Percentiles rank a stretch among this genome's conserved stretches.
Conservation (phyloP, 2,329 filamentous ascomycete species). For the Colletotrichum karsti region DNA sequence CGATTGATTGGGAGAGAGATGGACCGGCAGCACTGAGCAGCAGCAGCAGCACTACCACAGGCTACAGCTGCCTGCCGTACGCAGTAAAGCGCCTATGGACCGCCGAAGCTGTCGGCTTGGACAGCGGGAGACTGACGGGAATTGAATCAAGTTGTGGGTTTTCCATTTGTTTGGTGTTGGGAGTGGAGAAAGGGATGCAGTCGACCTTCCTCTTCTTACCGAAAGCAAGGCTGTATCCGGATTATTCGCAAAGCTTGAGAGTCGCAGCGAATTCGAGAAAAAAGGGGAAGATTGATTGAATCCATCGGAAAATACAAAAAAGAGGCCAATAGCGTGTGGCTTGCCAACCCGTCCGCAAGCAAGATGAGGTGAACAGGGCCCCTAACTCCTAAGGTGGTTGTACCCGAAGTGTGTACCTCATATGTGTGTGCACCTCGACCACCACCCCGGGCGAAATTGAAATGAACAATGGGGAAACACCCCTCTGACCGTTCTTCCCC, state of each 20-base stretch:
- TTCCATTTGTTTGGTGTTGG: too few species aligned
- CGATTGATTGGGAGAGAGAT: background rate
- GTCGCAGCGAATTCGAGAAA: background rate
- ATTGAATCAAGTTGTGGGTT: too few species aligned
- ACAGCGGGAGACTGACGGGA: too few species aligned
- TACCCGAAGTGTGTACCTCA: too few species aligned
- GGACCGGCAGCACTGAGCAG: background rate
- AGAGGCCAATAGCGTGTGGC: constrained; percentile 8
- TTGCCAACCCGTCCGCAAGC: background rate
- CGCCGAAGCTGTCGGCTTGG: too few species aligned
- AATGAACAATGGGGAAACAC: background rate
- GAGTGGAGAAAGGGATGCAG: too few species aligned
- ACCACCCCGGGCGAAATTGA: background rate
- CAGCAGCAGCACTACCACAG: background rate
- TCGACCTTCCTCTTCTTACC: too few species aligned
- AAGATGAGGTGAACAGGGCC: background rate
- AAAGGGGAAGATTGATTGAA: background rate
- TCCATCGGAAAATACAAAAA: background rate
- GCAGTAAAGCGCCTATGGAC: too few species aligned
- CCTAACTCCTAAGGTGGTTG: background rate
- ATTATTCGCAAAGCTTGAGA: too few species aligned
- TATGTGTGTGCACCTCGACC: too few species aligned
- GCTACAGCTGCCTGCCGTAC: background rate
- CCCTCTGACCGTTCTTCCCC: background rate
- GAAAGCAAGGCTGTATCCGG: too few species aligned